These are phyloP conservation scores for Boletus rufocinnamomeus DNA, from an alignment of 768 basidiomycete genomes.

Conservation along the genomic window DNA sequence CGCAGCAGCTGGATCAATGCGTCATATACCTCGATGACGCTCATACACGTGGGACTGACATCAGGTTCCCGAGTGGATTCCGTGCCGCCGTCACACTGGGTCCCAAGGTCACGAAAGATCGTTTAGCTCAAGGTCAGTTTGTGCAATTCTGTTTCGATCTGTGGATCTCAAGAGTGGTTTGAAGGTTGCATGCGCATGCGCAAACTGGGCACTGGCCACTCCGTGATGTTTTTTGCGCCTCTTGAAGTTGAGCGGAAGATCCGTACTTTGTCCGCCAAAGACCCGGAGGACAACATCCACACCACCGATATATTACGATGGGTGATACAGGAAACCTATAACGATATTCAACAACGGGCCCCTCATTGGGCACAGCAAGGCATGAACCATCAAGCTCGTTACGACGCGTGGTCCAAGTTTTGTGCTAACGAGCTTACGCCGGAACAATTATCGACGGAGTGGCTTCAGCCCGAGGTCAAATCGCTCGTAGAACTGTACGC, in stretches of 20 bases:
- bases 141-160: too few relatives aligned
- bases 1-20: slow-evolving; percentile 41
- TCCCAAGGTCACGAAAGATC: slow-evolving; percentile 53
- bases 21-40: slow-evolving; percentile 56
- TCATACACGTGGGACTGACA: slow-evolving; percentile 50
- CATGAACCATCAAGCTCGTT: slow-evolving; percentile 33
- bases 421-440: slow-evolving; percentile 8
- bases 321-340: slow-evolving; percentile 47
- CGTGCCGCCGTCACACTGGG: slow-evolving; percentile 36
- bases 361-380: slow-evolving; percentile 49
- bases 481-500: slow-evolving; percentile 39
- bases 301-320: slow-evolving; percentile 45
- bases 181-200: slow-evolving; percentile 54
- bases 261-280: slow-evolving; percentile 25
- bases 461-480: slow-evolving; percentile 44
- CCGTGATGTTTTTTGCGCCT: slow-evolving; percentile 48
- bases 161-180: background rate
- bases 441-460: slow-evolving; percentile 20
- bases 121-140: slow-evolving; percentile 43
- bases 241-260: slow-evolving; percentile 41
- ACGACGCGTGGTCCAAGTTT: slow-evolving; percentile 19
- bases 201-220: slow-evolving; percentile 45
- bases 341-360: slow-evolving; percentile 38
- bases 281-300: slow-evolving; percentile 2
- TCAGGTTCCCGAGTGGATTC: slow-evolving; percentile 45